A percentile compares a stretch with the other conserved stretches of the same genome.
phyloP scores from a whole-genome alignment of 306 rosid genomes.

The Vicia faba region DNA sequence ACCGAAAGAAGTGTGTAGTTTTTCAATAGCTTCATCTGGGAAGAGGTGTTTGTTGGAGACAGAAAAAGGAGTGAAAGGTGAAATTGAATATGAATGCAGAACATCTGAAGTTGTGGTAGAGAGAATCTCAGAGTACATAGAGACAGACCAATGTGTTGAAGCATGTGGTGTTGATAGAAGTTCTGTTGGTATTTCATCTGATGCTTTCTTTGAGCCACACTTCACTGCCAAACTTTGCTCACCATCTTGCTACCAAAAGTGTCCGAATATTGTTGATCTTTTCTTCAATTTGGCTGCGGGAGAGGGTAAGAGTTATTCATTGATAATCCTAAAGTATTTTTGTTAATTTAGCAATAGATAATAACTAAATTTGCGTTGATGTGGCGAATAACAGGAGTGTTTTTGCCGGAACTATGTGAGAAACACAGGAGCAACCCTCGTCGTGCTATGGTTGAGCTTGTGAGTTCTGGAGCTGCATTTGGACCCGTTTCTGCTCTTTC shows the following conservation, averaged over 20 bases:
- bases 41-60: slow-evolving; percentile 81
- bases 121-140: slow-evolving; percentile 66
- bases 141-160: slow-evolving; percentile 61
- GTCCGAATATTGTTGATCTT: slow-evolving; percentile 76
- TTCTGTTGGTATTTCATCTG: slow-evolving; percentile 80
- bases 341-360: not conserved
- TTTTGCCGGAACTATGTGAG: slow-evolving; percentile 67
- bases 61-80: slow-evolving; percentile 43
- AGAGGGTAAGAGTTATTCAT: slow-evolving; percentile 63
- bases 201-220: slow-evolving; percentile 73
- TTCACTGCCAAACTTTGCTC: slow-evolving; percentile 73
- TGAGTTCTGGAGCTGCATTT: slow-evolving; percentile 64
- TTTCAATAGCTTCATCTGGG: slow-evolving; percentile 73
- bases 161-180: slow-evolving; percentile 76
- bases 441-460: slow-evolving; percentile 62
- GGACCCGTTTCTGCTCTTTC: slow-evolving; percentile 6
- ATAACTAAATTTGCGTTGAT: not conserved
- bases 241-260: slow-evolving; percentile 58
- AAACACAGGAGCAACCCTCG: slow-evolving; percentile 55
- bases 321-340: not conserved
- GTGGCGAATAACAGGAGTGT: slow-evolving; percentile 43
- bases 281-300: slow-evolving; percentile 78
- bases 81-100: slow-evolving; percentile 60
- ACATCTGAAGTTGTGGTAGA: slow-evolving; percentile 76
- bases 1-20: slow-evolving; percentile 63